A percentile compares a stretch with the other conserved stretches of the same genome.
Conservation (phyloP, 805 yeast species). For the Zygotorulaspora danielsina region DNA sequence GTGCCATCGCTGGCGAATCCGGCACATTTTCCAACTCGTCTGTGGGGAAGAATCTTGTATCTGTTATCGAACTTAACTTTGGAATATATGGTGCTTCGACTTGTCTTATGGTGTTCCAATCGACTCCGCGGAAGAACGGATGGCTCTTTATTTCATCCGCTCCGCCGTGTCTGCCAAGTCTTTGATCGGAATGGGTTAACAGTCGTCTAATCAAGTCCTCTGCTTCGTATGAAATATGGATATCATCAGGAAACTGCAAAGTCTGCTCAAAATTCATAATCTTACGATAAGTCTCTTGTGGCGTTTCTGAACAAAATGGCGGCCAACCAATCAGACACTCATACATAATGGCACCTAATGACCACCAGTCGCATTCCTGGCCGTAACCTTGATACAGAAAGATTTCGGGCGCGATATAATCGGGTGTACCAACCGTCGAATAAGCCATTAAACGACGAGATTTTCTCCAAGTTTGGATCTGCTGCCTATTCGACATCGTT, state of each 20-base stretch:
- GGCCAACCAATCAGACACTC: conserved; percentile 98
- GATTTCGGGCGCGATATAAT: conserved; percentile 93
- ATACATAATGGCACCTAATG: conserved; percentile 92
- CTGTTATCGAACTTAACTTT: conserved; percentile 84
- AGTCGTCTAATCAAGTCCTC: conserved; percentile 79
- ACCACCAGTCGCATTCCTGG: conserved; percentile 98
- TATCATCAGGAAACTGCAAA: conserved; percentile 83
- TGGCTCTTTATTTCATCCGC: conserved; percentile 87
- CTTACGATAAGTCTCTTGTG: conserved; percentile 89
- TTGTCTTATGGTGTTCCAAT: conserved; percentile 82
- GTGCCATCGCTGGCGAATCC: conserved; percentile 71
- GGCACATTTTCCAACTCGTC: conserved; percentile 95
- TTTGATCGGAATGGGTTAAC: conserved; percentile 69
- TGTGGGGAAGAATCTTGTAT: conserved; percentile 96
- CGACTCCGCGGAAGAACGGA: conserved; percentile 93
- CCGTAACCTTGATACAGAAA: conserved; percentile 92
- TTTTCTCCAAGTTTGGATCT: conserved; percentile 94
- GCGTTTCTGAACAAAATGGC: conserved; percentile 91
- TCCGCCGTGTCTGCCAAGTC: conserved; percentile 86
- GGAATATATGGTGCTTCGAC: conserved; percentile 95
- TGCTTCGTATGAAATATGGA: conserved; percentile 81
- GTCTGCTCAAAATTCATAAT: conserved; percentile 89
- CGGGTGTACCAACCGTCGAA: conserved; percentile 95
- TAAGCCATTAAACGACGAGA: conserved; percentile 90
- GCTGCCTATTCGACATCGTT: conserved; percentile 92